Percentiles rank a stretch among this genome's conserved stretches.
These are phyloP conservation scores for Leccinum olivaceopallidum DNA, from an alignment of 768 basidiomycete genomes.

Conservation along the genomic window DNA sequence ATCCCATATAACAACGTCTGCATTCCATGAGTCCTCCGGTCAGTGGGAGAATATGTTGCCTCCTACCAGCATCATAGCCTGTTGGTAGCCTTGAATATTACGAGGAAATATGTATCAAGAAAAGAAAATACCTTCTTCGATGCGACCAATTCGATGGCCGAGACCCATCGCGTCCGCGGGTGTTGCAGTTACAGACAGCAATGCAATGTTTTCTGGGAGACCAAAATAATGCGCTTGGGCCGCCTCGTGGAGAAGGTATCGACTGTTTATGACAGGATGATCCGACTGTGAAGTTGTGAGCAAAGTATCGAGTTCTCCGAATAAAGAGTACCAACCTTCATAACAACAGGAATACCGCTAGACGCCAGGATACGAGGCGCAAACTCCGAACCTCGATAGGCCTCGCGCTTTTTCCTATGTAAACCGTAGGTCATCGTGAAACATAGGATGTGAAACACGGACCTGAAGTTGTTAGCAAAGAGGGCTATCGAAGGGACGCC, in stretches of 20 bases:
- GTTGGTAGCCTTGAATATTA: background rate
- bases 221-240: constrained; percentile 71
- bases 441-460: background rate
- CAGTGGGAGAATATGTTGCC: background rate
- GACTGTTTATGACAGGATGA: constrained; percentile 59
- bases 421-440: background rate
- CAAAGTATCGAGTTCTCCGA: background rate
- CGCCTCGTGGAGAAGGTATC: constrained; percentile 72
- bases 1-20: constrained; percentile 72
- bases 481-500: constrained; percentile 73
- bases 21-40: background rate
- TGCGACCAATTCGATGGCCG: constrained; percentile 60
- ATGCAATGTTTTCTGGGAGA: constrained; percentile 54
- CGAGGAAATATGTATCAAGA: background rate
- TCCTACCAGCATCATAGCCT: constrained; percentile 49
- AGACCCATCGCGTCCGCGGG: constrained; percentile 70
- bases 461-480: constrained; percentile 60
- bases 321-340: constrained; percentile 57
- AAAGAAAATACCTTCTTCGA: background rate
- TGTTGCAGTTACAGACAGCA: constrained; percentile 65
- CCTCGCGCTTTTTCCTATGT: constrained; percentile 73
- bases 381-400: constrained; percentile 79
- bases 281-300: constrained; percentile 43
- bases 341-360: constrained; percentile 63
- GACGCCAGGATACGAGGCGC: constrained; percentile 74